Conservation (phyloP, 2,329 filamentous ascomycete species). For the Nannizzia gypsea region DNA sequence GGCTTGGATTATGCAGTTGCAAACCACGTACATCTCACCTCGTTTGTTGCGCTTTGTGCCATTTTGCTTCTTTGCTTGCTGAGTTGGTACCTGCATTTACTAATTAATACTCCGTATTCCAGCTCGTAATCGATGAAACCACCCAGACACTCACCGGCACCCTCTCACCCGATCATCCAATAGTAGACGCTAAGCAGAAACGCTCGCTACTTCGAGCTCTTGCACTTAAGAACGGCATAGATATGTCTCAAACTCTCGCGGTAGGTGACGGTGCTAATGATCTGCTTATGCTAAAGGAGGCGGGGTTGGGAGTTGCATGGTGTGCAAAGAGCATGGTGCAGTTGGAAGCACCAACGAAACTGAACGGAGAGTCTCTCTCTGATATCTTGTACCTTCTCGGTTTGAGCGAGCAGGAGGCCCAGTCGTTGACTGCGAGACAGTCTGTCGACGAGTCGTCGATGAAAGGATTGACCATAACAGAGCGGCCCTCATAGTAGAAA, state of each 20-base stretch:
- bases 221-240: slow-evolving; percentile 43
- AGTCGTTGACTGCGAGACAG: slow-evolving; percentile 26
- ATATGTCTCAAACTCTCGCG: slow-evolving; percentile 44
- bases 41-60: background rate
- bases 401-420: slow-evolving; percentile 39
- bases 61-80: background rate
- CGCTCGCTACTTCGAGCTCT: slow-evolving; percentile 43
- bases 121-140: slow-evolving; percentile 39
- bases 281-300: slow-evolving; percentile 51
- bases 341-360: slow-evolving; percentile 45
- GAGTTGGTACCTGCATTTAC: background rate
- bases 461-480: background rate
- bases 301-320: slow-evolving; percentile 52
- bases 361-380: slow-evolving; percentile 47
- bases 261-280: slow-evolving; percentile 57
- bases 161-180: slow-evolving; percentile 42
- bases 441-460: background rate
- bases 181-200: slow-evolving; percentile 51
- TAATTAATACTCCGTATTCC: slow-evolving; percentile 1
- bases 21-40: slow-evolving; percentile 52
- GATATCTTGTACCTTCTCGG: slow-evolving; percentile 51
- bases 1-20: slow-evolving; percentile 81
- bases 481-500: background rate
- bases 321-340: slow-evolving; percentile 55
- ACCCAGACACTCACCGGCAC: slow-evolving; percentile 45